These are phyloP conservation scores for Solanum pinnatisectum DNA, from an alignment of 257 asterid species.

Conservation along the genomic window DNA sequence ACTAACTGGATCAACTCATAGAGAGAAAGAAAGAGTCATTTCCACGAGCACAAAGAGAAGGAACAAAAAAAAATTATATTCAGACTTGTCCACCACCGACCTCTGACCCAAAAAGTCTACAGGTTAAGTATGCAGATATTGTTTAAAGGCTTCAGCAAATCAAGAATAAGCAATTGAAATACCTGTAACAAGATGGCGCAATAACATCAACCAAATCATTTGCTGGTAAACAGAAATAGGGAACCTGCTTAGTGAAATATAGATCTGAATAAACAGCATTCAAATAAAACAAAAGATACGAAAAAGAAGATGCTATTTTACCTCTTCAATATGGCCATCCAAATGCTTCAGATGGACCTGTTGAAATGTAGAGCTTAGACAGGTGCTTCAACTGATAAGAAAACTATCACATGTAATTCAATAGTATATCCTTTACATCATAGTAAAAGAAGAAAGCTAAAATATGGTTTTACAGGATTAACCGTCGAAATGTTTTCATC, in stretches of 20 bases:
- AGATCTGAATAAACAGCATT: slow-evolving; percentile 23
- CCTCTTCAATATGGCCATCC: slow-evolving; percentile 99
- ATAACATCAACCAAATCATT: slow-evolving; percentile 92
- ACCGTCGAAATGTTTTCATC: neutral
- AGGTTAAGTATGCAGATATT: neutral
- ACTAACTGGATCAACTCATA: neutral
- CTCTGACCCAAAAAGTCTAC: neutral
- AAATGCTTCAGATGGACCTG: slow-evolving; percentile 98
- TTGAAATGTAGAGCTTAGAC: slow-evolving; percentile 9
- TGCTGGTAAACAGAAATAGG: slow-evolving; percentile 98
- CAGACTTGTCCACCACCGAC: neutral
- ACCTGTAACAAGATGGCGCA: slow-evolving; percentile 99
- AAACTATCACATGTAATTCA: neutral
- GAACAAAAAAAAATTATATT: neutral
- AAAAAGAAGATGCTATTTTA: slow-evolving; percentile 14
- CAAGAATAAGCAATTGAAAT: slow-evolving; percentile 8
- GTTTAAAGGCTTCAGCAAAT: neutral
- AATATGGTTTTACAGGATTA: neutral
- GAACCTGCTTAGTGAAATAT: slow-evolving; percentile 69
- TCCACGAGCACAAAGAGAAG: neutral
- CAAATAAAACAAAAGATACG: slow-evolving; percentile 11
- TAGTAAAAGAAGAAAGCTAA: neutral
- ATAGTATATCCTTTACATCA: neutral
- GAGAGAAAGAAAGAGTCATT: neutral
- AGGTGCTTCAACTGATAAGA: neutral